A percentile compares a stretch with the other conserved stretches of the same genome.
Conservation (phyloP, 75 land plant species). For the Adiantum capillusveneris region DNA sequence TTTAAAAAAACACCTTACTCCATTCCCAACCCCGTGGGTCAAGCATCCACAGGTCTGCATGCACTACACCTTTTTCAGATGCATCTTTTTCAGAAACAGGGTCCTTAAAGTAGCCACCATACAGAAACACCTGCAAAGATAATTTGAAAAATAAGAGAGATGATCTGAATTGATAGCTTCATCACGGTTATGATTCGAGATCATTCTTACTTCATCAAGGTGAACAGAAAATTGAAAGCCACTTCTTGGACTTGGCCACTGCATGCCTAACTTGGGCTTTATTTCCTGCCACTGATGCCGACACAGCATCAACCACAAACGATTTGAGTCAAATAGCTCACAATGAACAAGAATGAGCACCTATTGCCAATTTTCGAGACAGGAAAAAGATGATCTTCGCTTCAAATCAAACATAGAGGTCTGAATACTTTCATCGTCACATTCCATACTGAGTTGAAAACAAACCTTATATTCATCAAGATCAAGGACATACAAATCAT, state of each 20-base stretch:
- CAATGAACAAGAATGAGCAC: too few species aligned
- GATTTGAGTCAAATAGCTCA: too few species aligned
- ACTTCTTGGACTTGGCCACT: slow-evolving; percentile 94
- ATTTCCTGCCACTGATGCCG: slow-evolving; percentile 91
- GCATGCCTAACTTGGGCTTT: slow-evolving; percentile 70
- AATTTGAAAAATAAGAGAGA: not conserved
- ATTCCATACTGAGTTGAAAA: not conserved
- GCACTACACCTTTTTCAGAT: slow-evolving; percentile 83
- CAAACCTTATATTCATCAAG: slow-evolving; percentile 94
- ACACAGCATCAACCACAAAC: not conserved
- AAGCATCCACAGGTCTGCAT: slow-evolving; percentile 95
- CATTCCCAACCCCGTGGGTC: slow-evolving; percentile 95
- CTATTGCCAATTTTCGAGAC: too few species aligned
- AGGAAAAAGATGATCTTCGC: too few species aligned
- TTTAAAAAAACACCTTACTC: slow-evolving; percentile 97
- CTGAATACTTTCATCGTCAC: too few species aligned
- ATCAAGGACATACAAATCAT: slow-evolving; percentile 93
- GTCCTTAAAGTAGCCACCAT: slow-evolving; percentile 97
- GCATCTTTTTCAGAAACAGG: slow-evolving; percentile 62
- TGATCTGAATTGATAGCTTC: too few species aligned
- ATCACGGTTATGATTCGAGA: too few species aligned
- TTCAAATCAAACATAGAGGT: too few species aligned
- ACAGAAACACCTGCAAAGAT: slow-evolving; percentile 65
- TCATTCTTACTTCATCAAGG: slow-evolving; percentile 83
- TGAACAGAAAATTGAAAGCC: slow-evolving; percentile 85